Evolutionary conservation across 2,329 filamentous ascomycete genomes (phyloP), one percentile per base, ranked within the genome.

Genomic region (Aspergillus hortae): DNA sequence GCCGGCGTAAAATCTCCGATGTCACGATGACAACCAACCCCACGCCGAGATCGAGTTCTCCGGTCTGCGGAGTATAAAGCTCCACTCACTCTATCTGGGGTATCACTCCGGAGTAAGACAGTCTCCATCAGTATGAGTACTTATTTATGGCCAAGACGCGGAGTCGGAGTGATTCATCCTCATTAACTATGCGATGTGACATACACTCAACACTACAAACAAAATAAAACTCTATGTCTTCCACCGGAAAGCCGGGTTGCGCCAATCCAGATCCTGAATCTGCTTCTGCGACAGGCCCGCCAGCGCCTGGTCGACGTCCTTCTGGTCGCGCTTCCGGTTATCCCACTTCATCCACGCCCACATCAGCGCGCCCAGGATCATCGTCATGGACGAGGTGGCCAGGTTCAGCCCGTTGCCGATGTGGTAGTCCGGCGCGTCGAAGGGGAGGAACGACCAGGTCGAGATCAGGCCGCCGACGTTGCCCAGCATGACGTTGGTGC

Each of bases 341-440:
- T 87, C 82, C 64, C 64, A 68, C 47, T 73, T 75, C 78, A 88
- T 88, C 82, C 83, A 90, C 1, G 78, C 56, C 56, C 82, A 72
- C 35, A 86, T 64, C 0, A 62, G 48, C 0, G 78, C 74, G 4
- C 75, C 74, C 4, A 79, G 51, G 1, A 89, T 52, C 14, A 88
- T 64, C 1, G 82, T 82, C 2, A 73, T 71, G 17, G 75, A 76
- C n/a, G 77, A 76, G 0, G 82, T 84, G 0, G 81, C 87, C 44
- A 89, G 62, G 64, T 90, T 90, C 30, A 90, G 67, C 0, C 86
- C 86, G 61, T 90, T 89, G 1, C 87, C 87, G 51, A 89, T 88
- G 54, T 76, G 83, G 61, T 84, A 90, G 53, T 89, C 69, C 0
- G 87, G 87, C 0, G 61, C 80, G 62, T 89, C 87, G 59, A 73